Base-by-base conservation (phyloP, 768 basidiomycete species). In the Podaxis sp. region DNA sequence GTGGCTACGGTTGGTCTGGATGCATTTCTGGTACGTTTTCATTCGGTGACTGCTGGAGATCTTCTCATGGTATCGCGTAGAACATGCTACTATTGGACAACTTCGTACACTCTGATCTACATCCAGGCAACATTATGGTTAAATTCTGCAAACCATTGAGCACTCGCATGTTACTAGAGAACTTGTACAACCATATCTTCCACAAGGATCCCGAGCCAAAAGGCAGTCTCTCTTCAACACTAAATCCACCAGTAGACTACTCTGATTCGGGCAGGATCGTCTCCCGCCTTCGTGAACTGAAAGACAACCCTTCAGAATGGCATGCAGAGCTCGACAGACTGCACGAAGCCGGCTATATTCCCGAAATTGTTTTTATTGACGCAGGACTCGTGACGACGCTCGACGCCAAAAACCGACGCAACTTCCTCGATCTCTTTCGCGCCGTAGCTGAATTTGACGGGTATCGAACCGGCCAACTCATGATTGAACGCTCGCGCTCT, bases 81-180 rank as follows among this genome's bases (percentile, higher is more conserved):
- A 94, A 98, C 76, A 99, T 99, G 97, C 85, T 99, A 19, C 79
- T 99, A 1, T 79, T 99, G 50, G 97, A 99, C 75, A 98, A 99
- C 74, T 99, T 97, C 74, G 94, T 96, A 9, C 97, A 98, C 72
- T 82, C 91, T 3, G 93, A 94, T 71, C 83, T 94, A 22, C 93
- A 93, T 72, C 91, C 93, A 2, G 96, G 96, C 33, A 98, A 98
- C 73, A 96, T 98, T 75, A 92, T 97, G 89, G 86, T 99, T 79
- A 97, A 96, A 72, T 98, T 98, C 78, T 89, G 86, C 70, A 93
- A 91, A 72, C 94, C 94, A 0, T 85, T 90, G 8, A 83, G 86
- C 0, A 90, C 93, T 0, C 75, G 79, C 49, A 80, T 86, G 67
- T 77, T 93, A 51, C 74, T 93, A 46, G 75, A 79, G 65, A 85